Evolutionary conservation across 371 early-diverging fungal species (phyloP), one percentile per base, ranked within the genome.

Genomic region (Mortierella sp.): DNA sequence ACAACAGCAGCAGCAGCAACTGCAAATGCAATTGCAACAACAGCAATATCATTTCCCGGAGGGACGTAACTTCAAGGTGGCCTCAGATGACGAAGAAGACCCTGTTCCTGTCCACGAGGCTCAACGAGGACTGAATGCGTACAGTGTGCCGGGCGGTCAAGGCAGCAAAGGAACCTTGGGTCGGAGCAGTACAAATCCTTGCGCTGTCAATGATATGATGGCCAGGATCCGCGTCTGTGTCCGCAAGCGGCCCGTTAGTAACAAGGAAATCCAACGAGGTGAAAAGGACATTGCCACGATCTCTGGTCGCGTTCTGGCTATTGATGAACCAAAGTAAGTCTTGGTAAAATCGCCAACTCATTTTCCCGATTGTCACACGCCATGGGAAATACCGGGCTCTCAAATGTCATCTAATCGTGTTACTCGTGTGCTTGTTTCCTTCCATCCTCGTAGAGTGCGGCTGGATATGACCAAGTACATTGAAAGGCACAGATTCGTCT

Each of bases 221-320:
- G 94, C 93, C 48, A 85, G 91, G 56, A 98, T 98, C 67, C 91
- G 96, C 48, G 99, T 98, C 24, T 98, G 98, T 71, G 97, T 98
- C 30, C 88, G 99, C 55, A 98, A 98, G 81, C 85, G 99, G 41
- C 99, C 99, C 2, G 80, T 98, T 23, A 96, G 86, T 82, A 84
- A 82, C 65, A 93, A 91, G 67, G 99, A 98, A 76, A 28, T 84
- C 28, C 81, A 81, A 27, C 72, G 82, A 8, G 90, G 88, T 34
- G 96, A 97, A 54, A 81, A 73, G 26, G 99, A 98, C 72, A 93
- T 98, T 55, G 91, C 93, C 9, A 80, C 80, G 10, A 83, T 91
- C 3, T 66, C 78, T 13, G 89, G 93, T 18, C 74, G 87, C 16
- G 88, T 88, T 8, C 79, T 98, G 42, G 84, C 88, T 4, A 85